Base-by-base conservation (phyloP, 306 rosid species). In the Mimosa pudica region DNA sequence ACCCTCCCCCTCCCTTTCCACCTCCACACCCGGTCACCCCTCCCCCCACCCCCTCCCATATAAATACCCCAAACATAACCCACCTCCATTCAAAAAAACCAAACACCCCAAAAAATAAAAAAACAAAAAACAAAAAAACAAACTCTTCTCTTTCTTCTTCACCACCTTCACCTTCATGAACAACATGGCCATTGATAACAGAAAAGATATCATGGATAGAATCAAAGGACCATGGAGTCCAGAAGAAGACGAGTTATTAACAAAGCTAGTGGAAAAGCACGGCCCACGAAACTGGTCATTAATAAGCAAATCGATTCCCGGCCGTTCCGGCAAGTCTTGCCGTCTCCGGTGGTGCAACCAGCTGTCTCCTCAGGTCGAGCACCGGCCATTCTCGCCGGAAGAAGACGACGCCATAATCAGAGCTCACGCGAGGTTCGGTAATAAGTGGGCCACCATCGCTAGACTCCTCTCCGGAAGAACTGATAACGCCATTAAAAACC, bases 151-250 rank as follows among this genome's bases (percentile, higher is more conserved):
- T 10, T 24, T 8, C 2, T 11, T 33, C 61, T 42, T 52, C 20
- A 13, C 17, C 20, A 4, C 17, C 2, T 24, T 16, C 8, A 7
- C 17, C 48, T 7, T 7, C 3, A 35, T 61, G 10, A 67, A 12
- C 30, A 67, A 12, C 30, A 86, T 92, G 95, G 87, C 87, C 2
- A 5, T 44, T 8, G 18, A 81, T 4, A 77, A 11, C 81, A 72
- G 89, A 3, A 89, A 79, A 33, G 90, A 90, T 24, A 24, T 24
- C 0, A 87, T 89, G 90, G 98, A 92, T 84, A 94, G 99, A 88
- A 91, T 95, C 91, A 95, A 95, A 57, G 99, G 99, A 0, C 99
- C 99, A 0, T 95, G 99, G 99, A 93, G 97, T 81, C 97, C 98
- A 6, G 99, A 93, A 61, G 99, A 95, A 41, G 99, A 95, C 42